Evolutionary conservation across 768 basidiomycete species (phyloP), one percentile per base, ranked within the genome.

Genomic region (Suillus variegatus): DNA sequence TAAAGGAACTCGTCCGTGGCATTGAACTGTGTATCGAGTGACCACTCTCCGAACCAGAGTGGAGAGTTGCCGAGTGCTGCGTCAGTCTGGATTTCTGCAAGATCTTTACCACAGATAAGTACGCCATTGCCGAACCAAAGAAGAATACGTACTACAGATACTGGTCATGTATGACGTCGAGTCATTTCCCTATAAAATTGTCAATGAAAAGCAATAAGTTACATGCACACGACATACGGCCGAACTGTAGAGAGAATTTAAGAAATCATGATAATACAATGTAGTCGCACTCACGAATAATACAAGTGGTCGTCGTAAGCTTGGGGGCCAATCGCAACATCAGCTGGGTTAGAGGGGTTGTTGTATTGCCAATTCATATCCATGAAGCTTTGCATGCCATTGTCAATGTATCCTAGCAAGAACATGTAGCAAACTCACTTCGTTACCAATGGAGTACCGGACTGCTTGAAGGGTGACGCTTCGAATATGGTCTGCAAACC

Each of bases 261-360:
- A 64, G 51, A 41, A 46, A 54, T 38, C 56, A 41, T 51, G 25
- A 58, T 35, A 7, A 36, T 58, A 25, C 7, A 22, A 25, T 25
- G 38, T 18, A 57, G 22, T 18, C 8, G 3, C 10, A 76, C 88
- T 72, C 70, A 90, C 86, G 80, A 85, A 71, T 91, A 92, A 73
- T 93, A 94, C 18, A 94, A 72, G 75, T 93, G 92, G 62, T 92
- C 90, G 69, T 94, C 92, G 68, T 93, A 94, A 32, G 77, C 79
- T 69, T 90, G 89, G 14, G 91, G 89, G 1, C 92, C 92, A 51
- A 84, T 82, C 6, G 83, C 82, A 32, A 88, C 91, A 60, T 86
- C 80, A 8, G 88, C 86, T 16, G 92, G 92, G 71, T 94, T 94
- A 6, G 89, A 14, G 20, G 86, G 89, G 74, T 85, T 82, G 70